Evolutionary conservation across 805 yeast genomes (phyloP).

Genomic region (Nakazawaea ishiwadae): DNA sequence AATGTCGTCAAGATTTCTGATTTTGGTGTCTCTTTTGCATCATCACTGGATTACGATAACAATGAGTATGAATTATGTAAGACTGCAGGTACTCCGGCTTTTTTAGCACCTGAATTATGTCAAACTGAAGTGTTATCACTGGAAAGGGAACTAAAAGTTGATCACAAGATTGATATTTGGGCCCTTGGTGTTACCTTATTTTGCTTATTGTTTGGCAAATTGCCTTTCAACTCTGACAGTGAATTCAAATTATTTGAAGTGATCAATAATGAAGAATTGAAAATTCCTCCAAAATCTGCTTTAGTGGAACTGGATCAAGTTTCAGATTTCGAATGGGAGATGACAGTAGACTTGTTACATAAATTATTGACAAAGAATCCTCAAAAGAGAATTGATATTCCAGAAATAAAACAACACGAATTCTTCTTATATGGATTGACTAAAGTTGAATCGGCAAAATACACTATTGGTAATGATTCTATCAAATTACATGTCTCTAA

Average conservation of each 20-base stretch:
- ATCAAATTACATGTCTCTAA: slow-evolving; percentile 52
- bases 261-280: slow-evolving; percentile 58
- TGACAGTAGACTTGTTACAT: slow-evolving; percentile 54
- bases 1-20: slow-evolving; percentile 88
- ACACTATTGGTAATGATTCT: slow-evolving; percentile 16
- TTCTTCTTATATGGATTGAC: slow-evolving; percentile 38
- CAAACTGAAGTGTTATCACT: slow-evolving; percentile 40
- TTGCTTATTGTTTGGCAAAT: slow-evolving; percentile 79
- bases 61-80: slow-evolving; percentile 83
- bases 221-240: slow-evolving; percentile 85
- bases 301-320: slow-evolving; percentile 13
- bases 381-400: slow-evolving; percentile 57
- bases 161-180: slow-evolving; percentile 93
- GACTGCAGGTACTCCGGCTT: slow-evolving; percentile 97
- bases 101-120: slow-evolving; percentile 92
- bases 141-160: slow-evolving; percentile 44
- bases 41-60: slow-evolving; percentile 30
- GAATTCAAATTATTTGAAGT: slow-evolving; percentile 83
- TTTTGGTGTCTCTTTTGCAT: slow-evolving; percentile 89
- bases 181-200: slow-evolving; percentile 90
- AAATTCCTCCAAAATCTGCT: slow-evolving; percentile 42
- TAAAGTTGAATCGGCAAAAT: slow-evolving; percentile 22
- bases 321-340: slow-evolving; percentile 23
- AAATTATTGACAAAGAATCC: slow-evolving; percentile 71
- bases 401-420: slow-evolving; percentile 72